These are phyloP conservation scores for Suaeda aralocaspica DNA, from an alignment of 148 eudicot species.

Conservation along the genomic window DNA sequence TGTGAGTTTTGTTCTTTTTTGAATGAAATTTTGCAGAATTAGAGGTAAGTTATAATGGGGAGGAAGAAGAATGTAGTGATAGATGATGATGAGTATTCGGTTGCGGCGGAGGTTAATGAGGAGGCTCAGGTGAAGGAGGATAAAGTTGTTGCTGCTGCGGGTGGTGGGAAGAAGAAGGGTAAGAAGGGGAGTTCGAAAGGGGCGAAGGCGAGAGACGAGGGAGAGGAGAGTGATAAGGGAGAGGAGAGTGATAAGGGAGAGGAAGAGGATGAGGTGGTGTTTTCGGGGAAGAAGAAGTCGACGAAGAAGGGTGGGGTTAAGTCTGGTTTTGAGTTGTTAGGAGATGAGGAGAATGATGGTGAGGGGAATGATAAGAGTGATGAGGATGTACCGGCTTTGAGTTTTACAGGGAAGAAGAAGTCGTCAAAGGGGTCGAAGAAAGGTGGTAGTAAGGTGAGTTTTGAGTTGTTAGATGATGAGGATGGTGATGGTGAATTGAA, in stretches of 20 bases:
- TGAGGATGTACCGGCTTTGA: conserved; percentile 27
- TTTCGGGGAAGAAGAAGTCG: conserved; percentile 54
- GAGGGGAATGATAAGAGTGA: conserved; percentile 18
- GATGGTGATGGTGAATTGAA: conserved; percentile 36
- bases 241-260: conserved; percentile 1
- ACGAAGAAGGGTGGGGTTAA: conserved; percentile 34
- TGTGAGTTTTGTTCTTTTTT: not conserved
- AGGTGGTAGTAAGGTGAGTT: conserved; percentile 32
- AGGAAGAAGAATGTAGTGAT: conserved; percentile 61
- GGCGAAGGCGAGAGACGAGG: conserved; percentile 15
- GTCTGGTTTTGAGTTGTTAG: conserved; percentile 49
- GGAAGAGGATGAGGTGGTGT: conserved; percentile 36
- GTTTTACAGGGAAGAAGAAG: conserved; percentile 54
- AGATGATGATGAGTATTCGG: conserved; percentile 75
- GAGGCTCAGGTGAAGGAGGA: conserved; percentile 45
- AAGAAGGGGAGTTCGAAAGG: conserved; percentile 58
- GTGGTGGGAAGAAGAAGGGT: conserved; percentile 56
- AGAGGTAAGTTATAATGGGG: not conserved
- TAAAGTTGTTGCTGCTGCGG: conserved; percentile 24
- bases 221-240: conserved; percentile 13
- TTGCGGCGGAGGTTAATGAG: conserved; percentile 51
- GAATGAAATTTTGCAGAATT: not conserved
- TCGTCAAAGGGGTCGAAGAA: conserved; percentile 41
- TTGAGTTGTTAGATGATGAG: conserved; percentile 56
- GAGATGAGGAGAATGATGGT: conserved; percentile 35